Evolutionary conservation across 306 rosid species (phyloP).

Genomic region (Ormosia emarginata): DNA sequence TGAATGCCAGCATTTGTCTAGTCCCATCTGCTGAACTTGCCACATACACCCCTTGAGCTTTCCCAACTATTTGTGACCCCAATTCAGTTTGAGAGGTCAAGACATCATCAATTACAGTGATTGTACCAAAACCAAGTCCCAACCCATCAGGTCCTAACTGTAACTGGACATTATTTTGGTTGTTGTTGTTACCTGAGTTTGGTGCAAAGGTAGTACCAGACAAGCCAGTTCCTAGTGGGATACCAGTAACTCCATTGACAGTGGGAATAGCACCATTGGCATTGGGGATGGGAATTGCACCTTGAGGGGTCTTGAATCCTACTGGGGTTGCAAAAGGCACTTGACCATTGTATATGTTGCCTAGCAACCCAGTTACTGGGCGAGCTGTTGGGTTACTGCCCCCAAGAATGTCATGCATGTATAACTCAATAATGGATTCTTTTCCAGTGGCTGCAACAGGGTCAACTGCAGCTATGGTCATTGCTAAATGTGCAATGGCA

Average conservation of each 20-base stretch:
- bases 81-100: conserved; percentile 66
- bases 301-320: conserved; percentile 64
- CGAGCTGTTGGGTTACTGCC: conserved; percentile 77
- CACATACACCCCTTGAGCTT: conserved; percentile 79
- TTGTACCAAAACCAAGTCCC: conserved; percentile 83
- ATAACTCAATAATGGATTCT: conserved; percentile 63
- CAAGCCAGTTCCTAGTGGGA: conserved; percentile 80
- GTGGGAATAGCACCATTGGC: conserved; percentile 82
- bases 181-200: conserved; percentile 37
- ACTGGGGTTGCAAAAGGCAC: conserved; percentile 79
- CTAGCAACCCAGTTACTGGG: conserved; percentile 73
- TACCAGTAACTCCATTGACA: conserved; percentile 80
- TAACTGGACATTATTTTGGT: conserved; percentile 32
- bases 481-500: conserved; percentile 26
- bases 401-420: conserved; percentile 88
- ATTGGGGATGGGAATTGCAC: conserved; percentile 68
- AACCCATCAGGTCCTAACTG: conserved; percentile 68
- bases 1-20: conserved; percentile 65
- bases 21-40: conserved; percentile 82
- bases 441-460: conserved; percentile 45
- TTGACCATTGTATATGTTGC: conserved; percentile 79
- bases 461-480: conserved; percentile 36
- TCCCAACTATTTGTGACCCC: conserved; percentile 69
- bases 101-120: conserved; percentile 77
- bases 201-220: conserved; percentile 70